Percentiles rank a stretch among this genome's conserved stretches.
phyloP scores from a whole-genome alignment of 78 protist genomes.

The Dictyostelium firmibasis region DNA sequence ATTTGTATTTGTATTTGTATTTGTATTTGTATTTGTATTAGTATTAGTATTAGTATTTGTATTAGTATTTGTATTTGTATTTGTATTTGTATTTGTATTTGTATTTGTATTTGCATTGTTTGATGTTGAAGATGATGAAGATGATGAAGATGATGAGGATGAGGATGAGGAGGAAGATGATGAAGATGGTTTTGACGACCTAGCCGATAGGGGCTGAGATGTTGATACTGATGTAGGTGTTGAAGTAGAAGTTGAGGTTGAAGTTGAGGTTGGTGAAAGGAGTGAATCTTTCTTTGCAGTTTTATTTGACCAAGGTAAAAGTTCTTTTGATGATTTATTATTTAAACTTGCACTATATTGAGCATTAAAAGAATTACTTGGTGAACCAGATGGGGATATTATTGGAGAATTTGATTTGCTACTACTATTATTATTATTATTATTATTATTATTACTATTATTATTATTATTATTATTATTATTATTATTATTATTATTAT shows the following conservation, averaged over 20 bases:
- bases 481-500: too few species aligned
- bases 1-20: background rate
- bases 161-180: too few species aligned
- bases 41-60: background rate
- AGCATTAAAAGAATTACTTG: background rate
- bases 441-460: background rate
- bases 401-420: background rate
- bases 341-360: background rate
- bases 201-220: background rate
- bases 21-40: background rate
- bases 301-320: constrained; percentile 5
- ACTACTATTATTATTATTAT: background rate
- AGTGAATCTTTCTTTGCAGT: background rate
- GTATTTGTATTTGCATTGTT: background rate
- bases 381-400: background rate
- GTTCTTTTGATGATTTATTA: background rate
- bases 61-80: background rate
- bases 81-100: background rate
- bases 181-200: background rate
- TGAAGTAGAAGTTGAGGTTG: background rate
- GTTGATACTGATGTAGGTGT: background rate
- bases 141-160: too few species aligned
- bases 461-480: background rate
- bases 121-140: background rate
- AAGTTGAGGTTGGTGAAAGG: background rate